A percentile compares a stretch with the other conserved stretches of the same genome.
These are phyloP conservation scores for Aspergillus neotritici DNA, from an alignment of 2,329 filamentous ascomycete species.

Conservation along the genomic window DNA sequence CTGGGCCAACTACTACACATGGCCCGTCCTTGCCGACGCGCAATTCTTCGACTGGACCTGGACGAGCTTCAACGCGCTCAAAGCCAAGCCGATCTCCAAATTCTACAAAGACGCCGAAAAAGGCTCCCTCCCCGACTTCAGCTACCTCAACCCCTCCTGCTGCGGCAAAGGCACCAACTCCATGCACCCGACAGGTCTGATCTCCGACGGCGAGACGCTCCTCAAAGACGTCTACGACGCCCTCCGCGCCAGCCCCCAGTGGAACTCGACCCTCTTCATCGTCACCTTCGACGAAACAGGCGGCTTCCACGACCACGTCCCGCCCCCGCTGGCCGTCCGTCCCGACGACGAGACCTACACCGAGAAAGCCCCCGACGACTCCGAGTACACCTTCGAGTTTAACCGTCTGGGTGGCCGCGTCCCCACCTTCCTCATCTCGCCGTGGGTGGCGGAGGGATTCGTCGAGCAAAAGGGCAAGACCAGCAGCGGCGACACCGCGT, in stretches of 20 bases:
- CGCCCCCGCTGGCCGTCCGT: constrained; percentile 27
- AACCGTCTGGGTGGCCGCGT: constrained; percentile 27
- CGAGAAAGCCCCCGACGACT: constrained; percentile 20
- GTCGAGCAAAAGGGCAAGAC: constrained; percentile 29
- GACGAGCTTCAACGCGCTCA: constrained; percentile 21
- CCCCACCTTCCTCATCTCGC: constrained; percentile 27
- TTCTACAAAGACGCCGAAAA: constrained; percentile 32
- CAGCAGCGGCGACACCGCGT: constrained; percentile 16
- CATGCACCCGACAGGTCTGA: constrained; percentile 32
- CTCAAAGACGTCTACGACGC: constrained; percentile 35
- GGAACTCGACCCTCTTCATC: constrained; percentile 33
- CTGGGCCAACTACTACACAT: constrained; percentile 34
- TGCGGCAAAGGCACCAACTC: constrained; percentile 33
- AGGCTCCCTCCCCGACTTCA: constrained; percentile 30
- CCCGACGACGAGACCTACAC: constrained; percentile 35
- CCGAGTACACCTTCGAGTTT: constrained; percentile 25
- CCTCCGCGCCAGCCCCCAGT: constrained; percentile 30
- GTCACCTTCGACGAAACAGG: constrained; percentile 37
- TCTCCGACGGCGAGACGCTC: constrained; percentile 33
- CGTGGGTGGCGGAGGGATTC: constrained; percentile 24
- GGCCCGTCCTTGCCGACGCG: constrained; percentile 24
- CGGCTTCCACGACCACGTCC: constrained; percentile 37
- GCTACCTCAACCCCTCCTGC: constrained; percentile 38
- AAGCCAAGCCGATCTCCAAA: constrained; percentile 25
- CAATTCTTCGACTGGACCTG: constrained; percentile 33